Evolutionary conservation across 2,329 filamentous ascomycete species (phyloP), one percentile per base, ranked within the genome.

Genomic region (Rasamsonia emersonii): DNA sequence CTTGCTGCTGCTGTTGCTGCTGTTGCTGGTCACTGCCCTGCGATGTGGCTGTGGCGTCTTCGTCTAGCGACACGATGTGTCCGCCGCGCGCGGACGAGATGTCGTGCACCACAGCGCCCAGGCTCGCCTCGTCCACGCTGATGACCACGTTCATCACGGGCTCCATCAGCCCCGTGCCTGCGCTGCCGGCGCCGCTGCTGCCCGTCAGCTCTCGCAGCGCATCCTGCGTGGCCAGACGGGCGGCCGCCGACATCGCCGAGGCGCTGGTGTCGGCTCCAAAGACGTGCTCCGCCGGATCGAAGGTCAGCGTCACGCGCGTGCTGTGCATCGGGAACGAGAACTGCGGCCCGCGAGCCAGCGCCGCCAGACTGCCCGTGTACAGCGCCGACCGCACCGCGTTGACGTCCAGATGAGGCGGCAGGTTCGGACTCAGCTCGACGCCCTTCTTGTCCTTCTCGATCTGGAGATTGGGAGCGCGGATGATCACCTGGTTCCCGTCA

Each of bases 131-230:
- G 31, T 91, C 84, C 30, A 91, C 86, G 43, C 76, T 79, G 50
- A 98, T 93, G 32, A 80, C 77, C 4, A 84, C 85, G 38, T 79
- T 78, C 86, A 96, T 95, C 33, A 98, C 83, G 1, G 91, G 91
- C 52, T 98, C 91, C 62, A 96, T 81, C 23, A 98, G 66, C 1
- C 73, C 71, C 1, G 86, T 72, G 3, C 53, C 50, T 2, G 41
- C 30, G 67, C 62, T 3, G 64, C 52, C 17, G n/a, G 62, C 57
- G 7, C 69, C 61, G 34, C 75, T 68, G 0, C 78, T 21, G 10
- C 17, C 18, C 5, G 35, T 26, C 19, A 62, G 75, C 11, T 75
- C 68, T 30, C 73, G 72, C 1, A 96, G 70, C 0, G 80, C 79
- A 6, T 71, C 67, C 37, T 80, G 75, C 0, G 88, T 80, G 2